phyloP scores from a whole-genome alignment of 306 rosid genomes.

The Cicer pinnatifidum region DNA sequence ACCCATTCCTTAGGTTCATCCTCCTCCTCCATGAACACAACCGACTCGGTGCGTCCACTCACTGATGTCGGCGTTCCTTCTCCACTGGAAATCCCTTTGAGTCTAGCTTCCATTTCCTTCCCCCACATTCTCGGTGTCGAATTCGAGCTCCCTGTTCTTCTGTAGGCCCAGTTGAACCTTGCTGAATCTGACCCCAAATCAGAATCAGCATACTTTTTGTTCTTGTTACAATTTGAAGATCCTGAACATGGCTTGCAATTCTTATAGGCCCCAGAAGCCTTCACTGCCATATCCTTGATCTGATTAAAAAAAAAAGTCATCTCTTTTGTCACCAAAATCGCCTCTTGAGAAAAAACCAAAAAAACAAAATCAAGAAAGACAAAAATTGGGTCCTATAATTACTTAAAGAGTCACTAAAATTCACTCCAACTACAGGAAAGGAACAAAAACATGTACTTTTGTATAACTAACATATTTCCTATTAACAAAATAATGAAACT shows the following conservation, averaged over 20 bases:
- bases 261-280: constrained; percentile 93
- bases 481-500: constrained; percentile 5
- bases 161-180: constrained; percentile 73
- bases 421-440: constrained; percentile 7
- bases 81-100: constrained; percentile 88
- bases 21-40: constrained; percentile 91
- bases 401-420: constrained; percentile 4
- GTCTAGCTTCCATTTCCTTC: constrained; percentile 75
- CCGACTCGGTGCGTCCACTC: constrained; percentile 78
- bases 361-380: constrained; percentile 25
- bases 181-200: constrained; percentile 82
- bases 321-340: constrained; percentile 32
- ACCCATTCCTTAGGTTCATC: constrained; percentile 96
- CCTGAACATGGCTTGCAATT: constrained; percentile 94
- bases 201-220: constrained; percentile 66
- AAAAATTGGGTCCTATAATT: constrained; percentile 9
- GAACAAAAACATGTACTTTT: constrained; percentile 11
- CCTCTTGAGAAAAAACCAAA: constrained; percentile 11
- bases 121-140: constrained; percentile 93
- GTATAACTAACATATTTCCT: constrained; percentile 18
- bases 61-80: constrained; percentile 95
- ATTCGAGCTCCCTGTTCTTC: constrained; percentile 79
- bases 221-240: constrained; percentile 59
- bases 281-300: constrained; percentile 98
- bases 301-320: constrained; percentile 40